Evolutionary conservation across 495 filamentous ascomycete genomes (phyloP).

Genomic region (Coniosporium apollinis): DNA sequence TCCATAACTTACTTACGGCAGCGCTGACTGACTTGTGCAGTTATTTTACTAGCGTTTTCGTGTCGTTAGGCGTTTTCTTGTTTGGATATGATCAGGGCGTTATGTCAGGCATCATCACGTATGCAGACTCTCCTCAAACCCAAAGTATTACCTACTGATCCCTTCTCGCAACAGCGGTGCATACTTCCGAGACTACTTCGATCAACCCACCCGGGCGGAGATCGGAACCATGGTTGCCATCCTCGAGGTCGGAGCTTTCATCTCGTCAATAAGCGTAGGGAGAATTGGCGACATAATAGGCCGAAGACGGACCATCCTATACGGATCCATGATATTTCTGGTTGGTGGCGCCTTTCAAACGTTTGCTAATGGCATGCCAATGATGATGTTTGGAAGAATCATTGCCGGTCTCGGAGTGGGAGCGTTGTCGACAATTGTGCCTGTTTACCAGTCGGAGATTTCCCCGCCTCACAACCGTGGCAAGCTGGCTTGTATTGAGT

Average conservation of each 20-base stretch:
- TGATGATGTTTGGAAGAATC: conserved; percentile 87
- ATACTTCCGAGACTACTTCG: conserved; percentile 82
- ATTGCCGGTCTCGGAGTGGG: conserved; percentile 89
- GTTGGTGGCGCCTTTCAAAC: conserved; percentile 76
- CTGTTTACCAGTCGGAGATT: conserved; percentile 96
- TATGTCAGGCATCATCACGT: conserved; percentile 99
- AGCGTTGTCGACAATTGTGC: conserved; percentile 89
- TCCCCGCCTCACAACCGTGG: conserved; percentile 92
- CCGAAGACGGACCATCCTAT: conserved; percentile 77
- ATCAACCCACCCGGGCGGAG: conserved; percentile 65
- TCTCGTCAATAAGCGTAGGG: conserved; percentile 79
- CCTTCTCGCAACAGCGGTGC: conserved; percentile 39
- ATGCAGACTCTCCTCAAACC: too few species aligned
- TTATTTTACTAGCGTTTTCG: conserved; percentile 96
- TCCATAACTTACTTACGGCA: background rate
- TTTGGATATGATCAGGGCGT: conserved; percentile 99
- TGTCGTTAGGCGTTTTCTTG: conserved; percentile 91
- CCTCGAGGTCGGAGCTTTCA: conserved; percentile 81
- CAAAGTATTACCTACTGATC: conserved; percentile 1
- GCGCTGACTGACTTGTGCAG: conserved; percentile 26
- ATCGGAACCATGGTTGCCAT: conserved; percentile 96
- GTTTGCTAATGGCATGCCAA: conserved; percentile 61
- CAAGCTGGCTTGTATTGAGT: conserved; percentile 93
- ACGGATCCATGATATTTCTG: conserved; percentile 84
- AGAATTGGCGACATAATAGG: conserved; percentile 84